A percentile compares a stretch with the other conserved stretches of the same genome.
Conservation (phyloP, 2,329 filamentous ascomycete genomes). For the Botrytis sinoallii region DNA sequence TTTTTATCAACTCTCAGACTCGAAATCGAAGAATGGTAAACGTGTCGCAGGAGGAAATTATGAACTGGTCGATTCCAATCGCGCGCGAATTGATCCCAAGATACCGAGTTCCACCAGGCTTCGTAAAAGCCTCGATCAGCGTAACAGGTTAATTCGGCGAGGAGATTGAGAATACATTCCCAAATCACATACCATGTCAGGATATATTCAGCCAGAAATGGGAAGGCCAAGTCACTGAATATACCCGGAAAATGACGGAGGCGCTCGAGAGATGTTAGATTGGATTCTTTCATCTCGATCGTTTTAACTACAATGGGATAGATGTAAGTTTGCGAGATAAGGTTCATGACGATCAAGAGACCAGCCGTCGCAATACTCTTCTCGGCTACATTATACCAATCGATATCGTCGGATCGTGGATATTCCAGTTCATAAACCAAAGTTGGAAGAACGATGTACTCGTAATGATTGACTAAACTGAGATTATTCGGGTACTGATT, state of each 20-base stretch:
- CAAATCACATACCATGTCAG: slow-evolving; percentile 76
- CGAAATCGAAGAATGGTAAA: slow-evolving; percentile 75
- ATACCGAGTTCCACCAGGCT: slow-evolving; percentile 62
- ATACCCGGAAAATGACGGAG: slow-evolving; percentile 71
- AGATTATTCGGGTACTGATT: slow-evolving; percentile 68
- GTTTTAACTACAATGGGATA: slow-evolving; percentile 71
- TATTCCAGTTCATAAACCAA: slow-evolving; percentile 79
- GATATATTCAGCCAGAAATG: slow-evolving; percentile 75
- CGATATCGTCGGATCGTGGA: slow-evolving; percentile 64
- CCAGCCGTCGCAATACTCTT: slow-evolving; percentile 69
- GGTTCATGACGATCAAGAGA: slow-evolving; percentile 74
- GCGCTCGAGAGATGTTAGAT: slow-evolving; percentile 57
- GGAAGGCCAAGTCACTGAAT: slow-evolving; percentile 71
- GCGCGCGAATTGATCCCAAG: slow-evolving; percentile 74
- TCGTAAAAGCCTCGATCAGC: slow-evolving; percentile 72
- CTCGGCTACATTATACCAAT: slow-evolving; percentile 73
- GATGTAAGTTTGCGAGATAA: slow-evolving; percentile 72
- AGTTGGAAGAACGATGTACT: slow-evolving; percentile 73
- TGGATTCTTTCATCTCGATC: slow-evolving; percentile 63
- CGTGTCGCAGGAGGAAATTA: slow-evolving; percentile 70
- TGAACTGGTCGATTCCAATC: slow-evolving; percentile 83
- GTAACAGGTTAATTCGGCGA: slow-evolving; percentile 74
- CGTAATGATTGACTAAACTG: slow-evolving; percentile 61
- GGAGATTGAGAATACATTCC: slow-evolving; percentile 70
- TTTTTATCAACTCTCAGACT: slow-evolving; percentile 67